Base-by-base conservation (phyloP, 2,329 filamentous ascomycete species). In the Dothistroma pini region DNA sequence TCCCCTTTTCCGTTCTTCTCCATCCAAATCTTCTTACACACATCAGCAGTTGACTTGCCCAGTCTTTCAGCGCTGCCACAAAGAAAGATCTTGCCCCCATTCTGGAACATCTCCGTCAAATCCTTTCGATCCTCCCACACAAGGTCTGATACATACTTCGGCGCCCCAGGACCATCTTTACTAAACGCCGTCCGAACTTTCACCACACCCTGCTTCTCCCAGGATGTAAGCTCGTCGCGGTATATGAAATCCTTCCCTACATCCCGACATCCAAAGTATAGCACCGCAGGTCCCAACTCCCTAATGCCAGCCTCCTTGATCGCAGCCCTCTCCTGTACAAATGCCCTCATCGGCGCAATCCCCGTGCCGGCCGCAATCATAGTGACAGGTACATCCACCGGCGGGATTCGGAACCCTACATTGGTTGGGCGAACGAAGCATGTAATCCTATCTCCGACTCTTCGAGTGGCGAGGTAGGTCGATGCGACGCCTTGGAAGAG, bases 71-170 rank as follows among this genome's bases (percentile, higher is more conserved):
- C 44, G 29, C 60, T 60, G 2, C 88, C 88, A 69, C 88, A 90
- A 1, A 89, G 80, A 67, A 84, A 90, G 0, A 88, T 75, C 68
- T 83, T 83, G 0, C 86, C 82, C 0, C 80, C 81, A 4, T 71
- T 63, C 0, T 76, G 72, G 60, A 81, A 83, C 51, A 84, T 65
- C 16, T 74, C 70, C 9, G 76, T 69, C 2, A 82, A 65, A 7
- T 81, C 77, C 6, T 74, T 71, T 0, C 77, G 70, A 29, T 84
- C 80, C 25, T 75, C 74, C 62, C 77, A 78, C 60, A 85, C 66
- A 19, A 78, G 69, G 49, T 85, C 80, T 63, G 83, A 80, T 2
- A 84, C 80, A 63, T 85, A 79, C n/a, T 75, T 70, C 6, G 76
- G 69, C 1, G 14, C 74, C 70, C 0, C 77, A 0, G 81, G 81